Base-by-base conservation (phyloP, 2,329 filamentous ascomycete species). In the Colletotrichum sp. region DNA sequence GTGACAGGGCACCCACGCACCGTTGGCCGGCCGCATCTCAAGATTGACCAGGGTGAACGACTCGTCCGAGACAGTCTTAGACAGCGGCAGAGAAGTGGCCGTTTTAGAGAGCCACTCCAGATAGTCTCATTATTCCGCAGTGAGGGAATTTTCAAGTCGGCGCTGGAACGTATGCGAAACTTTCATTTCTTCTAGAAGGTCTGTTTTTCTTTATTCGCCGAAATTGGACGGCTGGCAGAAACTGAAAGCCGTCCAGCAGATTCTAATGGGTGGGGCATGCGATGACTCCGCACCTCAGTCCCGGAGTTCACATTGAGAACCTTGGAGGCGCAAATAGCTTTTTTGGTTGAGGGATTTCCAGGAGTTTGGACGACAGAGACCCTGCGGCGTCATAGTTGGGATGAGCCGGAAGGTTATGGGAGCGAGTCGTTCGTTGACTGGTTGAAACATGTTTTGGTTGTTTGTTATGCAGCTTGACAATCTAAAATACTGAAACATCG, bases 361-460 rank as follows among this genome's bases (percentile, higher is more conserved):
- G 52, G 52, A 28, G 58, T 76, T 76, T 68, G 74, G 74, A 76
- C 15, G 74, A 52, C n/a, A 52, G 43, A 74, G 64, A 58, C 68
- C 60, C 38, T 71, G 70, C 28, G 36, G 16, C 30, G 6, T 12
- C 6, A n/a, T 28, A 66, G 43, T 65, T 76, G 71, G 65, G 71
- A 76, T n/a, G 74, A 69, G 67, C 48, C 65, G 60, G 34, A 52
- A 48, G 34, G n/a, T 28, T 72, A n/a, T 38, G 38, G 8, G 24
- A 16, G 13, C 64, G 43, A 61, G 43, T 72, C 38, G 63, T 65
- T 64, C 68, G 28, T 18, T 12, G 32, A 52, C 28, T 34, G 38
- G 63, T 38, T 75, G 73, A 76, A 76, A 76, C 65, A 69, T 76
- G 70, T 76, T 69, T 71, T 43, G 65, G 12, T 32, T 30, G 28